Conservation (phyloP, 768 basidiomycete genomes). For the Russula compacta region DNA sequence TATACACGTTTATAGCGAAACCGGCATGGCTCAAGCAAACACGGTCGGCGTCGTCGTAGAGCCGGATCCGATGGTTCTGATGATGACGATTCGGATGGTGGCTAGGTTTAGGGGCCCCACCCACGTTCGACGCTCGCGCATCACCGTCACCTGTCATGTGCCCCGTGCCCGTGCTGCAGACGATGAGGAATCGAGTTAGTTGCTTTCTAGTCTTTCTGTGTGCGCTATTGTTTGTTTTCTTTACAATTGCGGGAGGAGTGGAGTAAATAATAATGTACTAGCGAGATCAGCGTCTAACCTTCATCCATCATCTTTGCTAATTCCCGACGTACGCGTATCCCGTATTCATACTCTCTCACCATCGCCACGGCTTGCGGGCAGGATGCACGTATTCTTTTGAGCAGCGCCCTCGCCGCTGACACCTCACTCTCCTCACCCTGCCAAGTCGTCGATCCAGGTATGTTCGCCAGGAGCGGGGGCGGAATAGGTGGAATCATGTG, state of each 20-base stretch:
- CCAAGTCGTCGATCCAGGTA: constrained; percentile 19
- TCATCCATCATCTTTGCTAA: constrained; percentile 13
- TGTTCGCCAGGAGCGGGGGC: constrained; percentile 17
- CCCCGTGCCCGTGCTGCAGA: neutral
- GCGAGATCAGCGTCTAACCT: neutral
- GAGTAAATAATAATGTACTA: constrained; percentile 22
- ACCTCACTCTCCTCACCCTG: constrained; percentile 6
- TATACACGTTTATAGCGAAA: constrained; percentile 46
- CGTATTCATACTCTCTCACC: constrained; percentile 42
- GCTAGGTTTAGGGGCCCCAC: constrained; percentile 21
- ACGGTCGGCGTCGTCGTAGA: constrained; percentile 45
- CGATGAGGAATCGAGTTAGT: neutral
- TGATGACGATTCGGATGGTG: constrained; percentile 61
- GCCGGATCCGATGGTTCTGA: constrained; percentile 58
- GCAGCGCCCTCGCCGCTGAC: neutral
- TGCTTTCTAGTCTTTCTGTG: constrained; percentile 2
- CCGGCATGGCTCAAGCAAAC: constrained; percentile 64
- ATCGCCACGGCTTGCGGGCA: constrained; percentile 36
- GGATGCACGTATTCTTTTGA: constrained; percentile 17
- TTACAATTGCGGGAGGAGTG: constrained; percentile 1
- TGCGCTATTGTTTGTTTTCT: neutral
- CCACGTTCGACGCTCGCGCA: neutral
- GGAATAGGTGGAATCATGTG: constrained; percentile 36
- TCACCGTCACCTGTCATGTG: neutral
- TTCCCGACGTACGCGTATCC: constrained; percentile 31